phyloP scores from a whole-genome alignment of 179 eudicot genomes.

The Camellia oleifera region DNA sequence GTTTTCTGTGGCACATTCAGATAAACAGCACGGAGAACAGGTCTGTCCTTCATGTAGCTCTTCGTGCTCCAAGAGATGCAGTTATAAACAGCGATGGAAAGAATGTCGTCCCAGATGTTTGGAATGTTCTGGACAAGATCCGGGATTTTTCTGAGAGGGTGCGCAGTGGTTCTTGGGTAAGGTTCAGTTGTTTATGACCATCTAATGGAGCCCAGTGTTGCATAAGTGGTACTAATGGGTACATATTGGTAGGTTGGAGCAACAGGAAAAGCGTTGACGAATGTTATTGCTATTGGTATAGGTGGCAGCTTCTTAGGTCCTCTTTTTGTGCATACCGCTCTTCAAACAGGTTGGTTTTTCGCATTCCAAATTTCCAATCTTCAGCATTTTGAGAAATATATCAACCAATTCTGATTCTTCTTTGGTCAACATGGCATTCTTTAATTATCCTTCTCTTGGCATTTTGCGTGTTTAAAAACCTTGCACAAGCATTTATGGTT shows the following conservation, averaged over 20 bases:
- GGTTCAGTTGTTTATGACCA: slow-evolving; percentile 6
- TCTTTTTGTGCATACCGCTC: slow-evolving; percentile 97
- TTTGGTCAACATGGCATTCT: neutral
- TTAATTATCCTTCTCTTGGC: neutral
- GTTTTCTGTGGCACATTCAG: slow-evolving; percentile 38
- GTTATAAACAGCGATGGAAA: slow-evolving; percentile 76
- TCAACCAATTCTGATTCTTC: neutral
- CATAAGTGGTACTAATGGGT: neutral
- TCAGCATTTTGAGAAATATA: too few species aligned
- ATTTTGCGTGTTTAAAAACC: neutral
- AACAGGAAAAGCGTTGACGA: slow-evolving; percentile 79
- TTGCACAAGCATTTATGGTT: neutral
- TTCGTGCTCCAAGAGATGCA: slow-evolving; percentile 92
- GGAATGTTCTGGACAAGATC: slow-evolving; percentile 92
- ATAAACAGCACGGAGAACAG: slow-evolving; percentile 98
- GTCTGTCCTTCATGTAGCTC: slow-evolving; percentile 93
- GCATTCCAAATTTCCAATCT: neutral
- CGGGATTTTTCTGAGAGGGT: slow-evolving; percentile 81
- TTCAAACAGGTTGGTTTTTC: slow-evolving; percentile 76
- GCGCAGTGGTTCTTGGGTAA: slow-evolving; percentile 98
- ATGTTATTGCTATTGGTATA: slow-evolving; percentile 89
- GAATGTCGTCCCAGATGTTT: slow-evolving; percentile 95
- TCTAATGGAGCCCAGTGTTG: slow-evolving; percentile 12
- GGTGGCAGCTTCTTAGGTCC: slow-evolving; percentile 99
- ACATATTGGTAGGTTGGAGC: slow-evolving; percentile 67